Evolutionary conservation across 306 rosid genomes (phyloP).

Genomic region (Parietaria judaica): DNA sequence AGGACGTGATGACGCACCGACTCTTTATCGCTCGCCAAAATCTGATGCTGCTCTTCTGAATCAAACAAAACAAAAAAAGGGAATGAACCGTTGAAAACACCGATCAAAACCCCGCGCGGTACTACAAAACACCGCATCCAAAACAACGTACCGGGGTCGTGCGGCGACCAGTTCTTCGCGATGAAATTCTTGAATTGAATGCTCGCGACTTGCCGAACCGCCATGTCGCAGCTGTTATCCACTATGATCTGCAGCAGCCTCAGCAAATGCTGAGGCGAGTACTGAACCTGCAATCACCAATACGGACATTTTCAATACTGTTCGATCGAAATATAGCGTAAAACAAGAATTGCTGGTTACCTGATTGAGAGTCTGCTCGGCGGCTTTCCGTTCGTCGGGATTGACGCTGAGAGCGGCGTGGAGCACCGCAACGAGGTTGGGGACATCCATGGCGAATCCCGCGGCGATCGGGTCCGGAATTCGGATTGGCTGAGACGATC

Average conservation of each 20-base stretch:
- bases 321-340: not conserved
- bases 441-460: conserved; percentile 68
- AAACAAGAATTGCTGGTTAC: too few species aligned
- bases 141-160: conserved; percentile 49
- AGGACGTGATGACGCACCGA: conserved; percentile 76
- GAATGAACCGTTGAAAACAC: conserved; percentile 14
- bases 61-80: conserved; percentile 10
- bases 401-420: conserved; percentile 91
- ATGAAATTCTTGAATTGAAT: conserved; percentile 95
- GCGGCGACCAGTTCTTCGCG: conserved; percentile 86
- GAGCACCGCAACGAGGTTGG: conserved; percentile 46
- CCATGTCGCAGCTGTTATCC: conserved; percentile 69
- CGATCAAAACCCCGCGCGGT: not conserved
- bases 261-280: conserved; percentile 88
- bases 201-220: conserved; percentile 91
- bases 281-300: conserved; percentile 52
- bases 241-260: conserved; percentile 84
- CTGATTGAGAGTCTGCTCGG: conserved; percentile 87
- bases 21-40: conserved; percentile 68
- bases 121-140: conserved; percentile 11
- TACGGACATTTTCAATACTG: not conserved
- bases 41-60: conserved; percentile 66
- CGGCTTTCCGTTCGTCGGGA: conserved; percentile 90
- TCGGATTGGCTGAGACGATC: not conserved
- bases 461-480: not conserved